A percentile compares a stretch with the other conserved stretches of the same genome.
Conservation (phyloP, 2,329 filamentous ascomycete species). For the Sclerotiophoma versabilis region DNA sequence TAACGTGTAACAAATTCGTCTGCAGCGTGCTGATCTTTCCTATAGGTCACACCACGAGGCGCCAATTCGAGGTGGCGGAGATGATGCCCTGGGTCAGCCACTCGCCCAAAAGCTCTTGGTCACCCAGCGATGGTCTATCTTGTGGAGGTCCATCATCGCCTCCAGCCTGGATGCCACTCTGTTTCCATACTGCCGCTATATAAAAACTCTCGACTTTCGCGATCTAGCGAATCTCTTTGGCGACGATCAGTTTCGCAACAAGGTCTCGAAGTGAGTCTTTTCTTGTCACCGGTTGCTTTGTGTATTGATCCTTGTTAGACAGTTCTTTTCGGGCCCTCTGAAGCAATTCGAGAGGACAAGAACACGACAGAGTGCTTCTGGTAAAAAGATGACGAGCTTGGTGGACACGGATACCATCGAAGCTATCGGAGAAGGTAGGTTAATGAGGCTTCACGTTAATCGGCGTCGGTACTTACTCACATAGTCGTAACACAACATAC, state of each 20-base stretch:
- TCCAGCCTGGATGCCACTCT: slow-evolving; percentile 69
- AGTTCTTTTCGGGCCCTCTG: slow-evolving; percentile 61
- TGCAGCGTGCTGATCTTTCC: background rate
- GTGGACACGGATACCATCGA: slow-evolving; percentile 54
- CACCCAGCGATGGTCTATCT: slow-evolving; percentile 65
- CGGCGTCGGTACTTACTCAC: slow-evolving; percentile 17
- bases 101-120: slow-evolving; percentile 52
- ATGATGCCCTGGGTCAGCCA: slow-evolving; percentile 47
- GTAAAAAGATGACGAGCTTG: slow-evolving; percentile 44
- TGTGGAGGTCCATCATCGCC: slow-evolving; percentile 73
- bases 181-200: slow-evolving; percentile 73
- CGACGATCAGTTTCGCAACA: slow-evolving; percentile 65
- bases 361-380: slow-evolving; percentile 31
- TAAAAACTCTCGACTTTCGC: slow-evolving; percentile 68
- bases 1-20: slow-evolving; percentile 1
- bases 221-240: slow-evolving; percentile 67
- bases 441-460: background rate
- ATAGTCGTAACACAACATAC: slow-evolving; percentile 57
- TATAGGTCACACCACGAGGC: slow-evolving; percentile 53
- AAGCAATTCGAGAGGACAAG: slow-evolving; percentile 50
- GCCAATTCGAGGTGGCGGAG: slow-evolving; percentile 55
- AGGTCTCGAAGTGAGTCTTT: slow-evolving; percentile 61
- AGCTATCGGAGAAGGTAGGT: slow-evolving; percentile 58
- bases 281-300: background rate
- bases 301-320: slow-evolving; percentile 37